phyloP scores from a whole-genome alignment of 1,139 yeast species.

The Yamadazyma atlantica region DNA sequence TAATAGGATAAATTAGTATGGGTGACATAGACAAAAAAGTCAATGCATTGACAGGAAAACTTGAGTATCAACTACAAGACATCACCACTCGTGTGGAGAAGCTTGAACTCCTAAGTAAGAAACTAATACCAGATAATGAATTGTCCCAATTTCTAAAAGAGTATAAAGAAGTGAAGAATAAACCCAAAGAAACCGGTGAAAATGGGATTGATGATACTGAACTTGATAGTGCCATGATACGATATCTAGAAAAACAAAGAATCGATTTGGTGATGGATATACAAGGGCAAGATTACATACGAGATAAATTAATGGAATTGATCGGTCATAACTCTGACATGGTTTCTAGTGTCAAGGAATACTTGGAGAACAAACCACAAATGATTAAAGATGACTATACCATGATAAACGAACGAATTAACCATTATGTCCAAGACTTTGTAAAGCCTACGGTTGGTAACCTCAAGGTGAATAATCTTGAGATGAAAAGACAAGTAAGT shows the following conservation, averaged over 20 bases:
- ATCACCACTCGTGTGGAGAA: conserved; percentile 11
- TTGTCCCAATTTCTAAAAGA: conserved; percentile 10
- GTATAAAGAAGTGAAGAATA: conserved; percentile 1
- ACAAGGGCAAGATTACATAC: conserved; percentile 42
- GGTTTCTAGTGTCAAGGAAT: conserved; percentile 38
- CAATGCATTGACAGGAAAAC: conserved; percentile 6
- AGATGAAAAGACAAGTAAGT: conserved; percentile 13
- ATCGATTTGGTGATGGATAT: conserved; percentile 40
- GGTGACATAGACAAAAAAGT: conserved; percentile 13
- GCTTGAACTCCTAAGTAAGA: conserved; percentile 22
- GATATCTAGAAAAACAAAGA: conserved; percentile 33
- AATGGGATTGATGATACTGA: not conserved
- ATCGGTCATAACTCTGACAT: conserved; percentile 42
- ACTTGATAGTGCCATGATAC: conserved; percentile 5
- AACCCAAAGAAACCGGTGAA: conserved; percentile 1
- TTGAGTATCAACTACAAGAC: conserved; percentile 8
- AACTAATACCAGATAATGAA: conserved; percentile 22
- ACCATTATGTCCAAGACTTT: conserved; percentile 15
- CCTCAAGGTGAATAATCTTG: conserved; percentile 17
- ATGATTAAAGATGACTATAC: conserved; percentile 14
- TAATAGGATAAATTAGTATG: no score
- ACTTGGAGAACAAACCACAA: conserved; percentile 24
- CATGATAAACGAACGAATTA: conserved; percentile 11
- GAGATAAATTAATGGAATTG: conserved; percentile 33
- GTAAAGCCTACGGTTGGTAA: conserved; percentile 16